These are phyloP conservation scores for Cornus suecica DNA, from an alignment of 148 eudicot species.

Conservation along the genomic window DNA sequence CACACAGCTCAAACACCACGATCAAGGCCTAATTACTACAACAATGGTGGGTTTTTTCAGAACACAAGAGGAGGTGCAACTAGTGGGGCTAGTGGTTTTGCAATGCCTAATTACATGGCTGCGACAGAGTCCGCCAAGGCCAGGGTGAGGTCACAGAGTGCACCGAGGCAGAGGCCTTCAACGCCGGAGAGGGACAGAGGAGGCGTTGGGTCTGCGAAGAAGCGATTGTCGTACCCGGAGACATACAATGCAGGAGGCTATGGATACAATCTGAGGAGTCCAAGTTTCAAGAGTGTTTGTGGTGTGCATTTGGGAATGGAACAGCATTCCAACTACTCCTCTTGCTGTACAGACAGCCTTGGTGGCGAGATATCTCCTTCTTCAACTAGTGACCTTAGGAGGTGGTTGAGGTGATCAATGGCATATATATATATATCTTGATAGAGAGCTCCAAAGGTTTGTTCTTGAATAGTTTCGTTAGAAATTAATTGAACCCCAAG, in stretches of 20 bases:
- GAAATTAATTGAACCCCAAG: too few relatives aligned
- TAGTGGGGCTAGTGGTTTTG: conserved; percentile 15
- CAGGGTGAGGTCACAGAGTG: conserved; percentile 60
- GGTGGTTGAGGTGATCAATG: conserved; percentile 52
- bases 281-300: conserved; percentile 63
- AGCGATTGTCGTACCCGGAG: conserved; percentile 64
- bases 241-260: conserved; percentile 28
- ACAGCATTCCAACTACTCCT: conserved; percentile 69
- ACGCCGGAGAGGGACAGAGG: conserved; percentile 61
- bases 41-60: conserved; percentile 24
- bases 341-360: conserved; percentile 67
- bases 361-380: conserved; percentile 81
- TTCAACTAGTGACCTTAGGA: conserved; percentile 69
- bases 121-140: conserved; percentile 80
- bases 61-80: conserved; percentile 15
- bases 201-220: conserved; percentile 41
- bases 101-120: conserved; percentile 72
- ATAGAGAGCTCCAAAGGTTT: not conserved
- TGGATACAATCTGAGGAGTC: conserved; percentile 48
- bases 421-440: not conserved
- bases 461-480: too few relatives aligned
- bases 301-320: conserved; percentile 40
- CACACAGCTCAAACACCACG: conserved; percentile 61
- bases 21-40: conserved; percentile 51
- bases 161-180: conserved; percentile 66